A percentile compares a stretch with the other conserved stretches of the same genome.
Evolutionary conservation across 768 basidiomycete species (phyloP).

Genomic region (Chalciporus chontae): DNA sequence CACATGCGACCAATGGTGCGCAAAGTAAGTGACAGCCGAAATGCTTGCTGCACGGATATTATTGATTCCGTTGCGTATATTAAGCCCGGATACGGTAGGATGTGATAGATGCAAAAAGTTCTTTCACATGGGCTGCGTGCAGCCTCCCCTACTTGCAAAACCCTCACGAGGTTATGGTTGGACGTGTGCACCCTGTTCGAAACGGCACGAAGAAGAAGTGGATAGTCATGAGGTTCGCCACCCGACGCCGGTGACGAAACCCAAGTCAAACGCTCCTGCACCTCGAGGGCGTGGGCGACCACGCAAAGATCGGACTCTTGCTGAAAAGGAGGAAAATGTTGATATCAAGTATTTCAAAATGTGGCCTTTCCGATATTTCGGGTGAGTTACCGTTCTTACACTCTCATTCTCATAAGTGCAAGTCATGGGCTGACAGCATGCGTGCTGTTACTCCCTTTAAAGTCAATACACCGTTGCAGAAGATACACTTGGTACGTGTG

Average conservation of each 20-base stretch:
- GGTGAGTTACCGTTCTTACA: slow-evolving; percentile 48
- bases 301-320: slow-evolving; percentile 67
- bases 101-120: slow-evolving; percentile 90
- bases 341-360: slow-evolving; percentile 82
- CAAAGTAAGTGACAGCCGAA: slow-evolving; percentile 54
- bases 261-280: slow-evolving; percentile 71
- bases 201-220: slow-evolving; percentile 81
- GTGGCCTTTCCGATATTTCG: slow-evolving; percentile 97
- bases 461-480: slow-evolving; percentile 90
- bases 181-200: slow-evolving; percentile 93
- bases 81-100: slow-evolving; percentile 78
- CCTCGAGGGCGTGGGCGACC: slow-evolving; percentile 72
- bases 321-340: slow-evolving; percentile 74
- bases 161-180: slow-evolving; percentile 96
- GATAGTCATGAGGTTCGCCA: slow-evolving; percentile 70
- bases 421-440: slow-evolving; percentile 8
- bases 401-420: not conserved
- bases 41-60: slow-evolving; percentile 13
- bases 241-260: slow-evolving; percentile 48
- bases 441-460: slow-evolving; percentile 10
- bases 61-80: slow-evolving; percentile 24
- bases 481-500: slow-evolving; percentile 75
- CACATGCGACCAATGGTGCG: slow-evolving; percentile 85
- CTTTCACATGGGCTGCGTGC: slow-evolving; percentile 94
- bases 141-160: slow-evolving; percentile 86